A percentile compares a stretch with the other conserved stretches of the same genome.
Conservation (phyloP, 2,329 filamentous ascomycete species). For the Aspergillus sp. region DNA sequence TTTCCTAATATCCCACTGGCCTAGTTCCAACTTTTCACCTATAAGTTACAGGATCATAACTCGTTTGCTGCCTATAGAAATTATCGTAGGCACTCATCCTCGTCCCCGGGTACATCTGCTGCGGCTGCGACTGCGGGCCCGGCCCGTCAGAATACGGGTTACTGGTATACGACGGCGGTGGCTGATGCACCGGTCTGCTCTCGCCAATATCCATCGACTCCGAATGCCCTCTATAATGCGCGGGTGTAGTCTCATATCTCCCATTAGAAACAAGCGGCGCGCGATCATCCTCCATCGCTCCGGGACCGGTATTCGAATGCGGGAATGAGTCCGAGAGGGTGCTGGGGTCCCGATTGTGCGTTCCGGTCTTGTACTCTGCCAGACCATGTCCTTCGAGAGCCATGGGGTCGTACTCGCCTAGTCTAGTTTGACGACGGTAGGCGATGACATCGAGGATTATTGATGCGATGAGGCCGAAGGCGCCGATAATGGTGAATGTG, state of each 20-base stretch:
- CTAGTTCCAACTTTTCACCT: conserved; percentile 20
- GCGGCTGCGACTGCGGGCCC: conserved; percentile 10
- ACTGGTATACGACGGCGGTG: conserved; percentile 24
- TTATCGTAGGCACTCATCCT: conserved; percentile 24
- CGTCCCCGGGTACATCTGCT: conserved; percentile 16
- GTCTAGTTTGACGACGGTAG: conserved; percentile 41
- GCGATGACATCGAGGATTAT: conserved; percentile 54
- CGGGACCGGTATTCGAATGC: background rate
- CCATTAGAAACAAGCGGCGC: conserved; percentile 7
- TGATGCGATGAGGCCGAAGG: conserved; percentile 47
- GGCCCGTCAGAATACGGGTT: conserved; percentile 31
- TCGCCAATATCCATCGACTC: conserved; percentile 2
- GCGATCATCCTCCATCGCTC: conserved; percentile 1
- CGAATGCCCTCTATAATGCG: background rate
- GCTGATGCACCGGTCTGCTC: conserved; percentile 2
- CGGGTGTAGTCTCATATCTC: background rate
- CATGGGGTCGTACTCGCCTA: conserved; percentile 53
- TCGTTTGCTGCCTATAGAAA: conserved; percentile 31
- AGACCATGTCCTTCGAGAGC: conserved; percentile 20
- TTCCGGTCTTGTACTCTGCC: conserved; percentile 37
- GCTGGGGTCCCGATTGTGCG: conserved; percentile 18
- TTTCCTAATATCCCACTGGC: background rate
- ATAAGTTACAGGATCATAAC: conserved; percentile 36
- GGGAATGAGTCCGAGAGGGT: conserved; percentile 10
- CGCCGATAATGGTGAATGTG: conserved; percentile 52